Conservation (phyloP, 1,284 basidiomycete genomes). For the Schizophyllum amplum region DNA sequence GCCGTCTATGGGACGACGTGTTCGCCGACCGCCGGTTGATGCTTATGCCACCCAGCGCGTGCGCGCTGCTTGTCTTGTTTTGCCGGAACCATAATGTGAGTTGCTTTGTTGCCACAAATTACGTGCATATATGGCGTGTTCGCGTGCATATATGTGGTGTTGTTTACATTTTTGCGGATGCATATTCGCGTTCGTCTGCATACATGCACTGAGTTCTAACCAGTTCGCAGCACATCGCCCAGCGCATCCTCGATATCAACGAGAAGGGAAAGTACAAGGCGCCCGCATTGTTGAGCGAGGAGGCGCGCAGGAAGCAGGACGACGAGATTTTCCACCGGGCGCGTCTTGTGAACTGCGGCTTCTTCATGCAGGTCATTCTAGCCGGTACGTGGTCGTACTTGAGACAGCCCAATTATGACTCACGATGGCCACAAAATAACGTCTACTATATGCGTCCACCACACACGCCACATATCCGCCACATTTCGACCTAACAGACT, state of each 20-base stretch:
- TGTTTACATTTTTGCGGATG: too few relatives aligned
- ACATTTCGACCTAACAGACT: slow-evolving; percentile 33
- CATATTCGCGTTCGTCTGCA: too few relatives aligned
- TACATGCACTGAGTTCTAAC: too few relatives aligned
- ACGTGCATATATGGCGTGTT: not conserved
- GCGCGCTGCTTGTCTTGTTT: slow-evolving; percentile 64
- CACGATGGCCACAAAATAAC: too few relatives aligned
- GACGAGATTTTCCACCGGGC: slow-evolving; percentile 73
- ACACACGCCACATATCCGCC: too few relatives aligned
- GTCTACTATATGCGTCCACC: too few relatives aligned
- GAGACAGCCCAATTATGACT: too few relatives aligned
- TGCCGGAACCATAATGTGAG: slow-evolving; percentile 69
- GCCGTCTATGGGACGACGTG: slow-evolving; percentile 57
- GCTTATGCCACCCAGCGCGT: slow-evolving; percentile 67
- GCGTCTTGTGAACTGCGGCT: slow-evolving; percentile 67
- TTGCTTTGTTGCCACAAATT: slow-evolving; percentile 10
- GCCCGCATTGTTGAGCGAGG: slow-evolving; percentile 23
- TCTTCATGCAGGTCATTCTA: slow-evolving; percentile 65
- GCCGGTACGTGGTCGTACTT: slow-evolving; percentile 27
- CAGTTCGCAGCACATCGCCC: slow-evolving; percentile 60
- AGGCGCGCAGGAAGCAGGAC: slow-evolving; percentile 39
- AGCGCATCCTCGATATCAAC: slow-evolving; percentile 63
- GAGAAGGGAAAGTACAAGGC: slow-evolving; percentile 41
- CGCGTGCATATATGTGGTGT: not conserved
- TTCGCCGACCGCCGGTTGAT: slow-evolving; percentile 64